phyloP scores from a whole-genome alignment of 495 filamentous ascomycete species.

The Achaetomiella virescens region DNA sequence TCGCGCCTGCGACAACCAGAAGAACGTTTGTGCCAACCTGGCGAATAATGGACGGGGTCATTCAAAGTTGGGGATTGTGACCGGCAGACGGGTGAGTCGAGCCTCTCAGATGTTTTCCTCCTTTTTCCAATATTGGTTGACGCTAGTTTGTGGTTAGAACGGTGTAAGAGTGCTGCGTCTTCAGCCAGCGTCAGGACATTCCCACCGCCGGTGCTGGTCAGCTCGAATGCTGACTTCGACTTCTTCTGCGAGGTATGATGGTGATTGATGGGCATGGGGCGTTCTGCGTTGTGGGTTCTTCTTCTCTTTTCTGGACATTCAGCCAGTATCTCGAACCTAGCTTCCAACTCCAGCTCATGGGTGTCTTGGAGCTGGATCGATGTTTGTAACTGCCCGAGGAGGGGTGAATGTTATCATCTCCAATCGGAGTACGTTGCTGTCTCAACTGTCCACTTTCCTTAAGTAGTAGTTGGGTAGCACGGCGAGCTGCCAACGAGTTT shows the following conservation, averaged over 20 bases:
- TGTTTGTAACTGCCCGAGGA: too few species aligned
- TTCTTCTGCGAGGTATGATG: slow-evolving; percentile 30
- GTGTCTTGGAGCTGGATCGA: too few species aligned
- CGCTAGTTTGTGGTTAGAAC: slow-evolving; percentile 17
- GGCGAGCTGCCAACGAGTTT: too few species aligned
- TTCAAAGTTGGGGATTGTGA: slow-evolving; percentile 35
- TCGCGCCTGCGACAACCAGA: slow-evolving; percentile 36
- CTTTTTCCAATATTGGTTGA: neutral
- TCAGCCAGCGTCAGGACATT: slow-evolving; percentile 24
- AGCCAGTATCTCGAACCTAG: too few species aligned
- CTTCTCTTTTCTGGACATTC: too few species aligned
- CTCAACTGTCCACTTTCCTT: too few species aligned
- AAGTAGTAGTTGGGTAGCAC: too few species aligned
- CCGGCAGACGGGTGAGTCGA: slow-evolving; percentile 31
- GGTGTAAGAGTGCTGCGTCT: slow-evolving; percentile 24
- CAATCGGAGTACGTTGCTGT: too few species aligned
- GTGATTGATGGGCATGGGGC: neutral
- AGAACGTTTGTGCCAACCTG: slow-evolving; percentile 33
- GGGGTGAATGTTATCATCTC: too few species aligned
- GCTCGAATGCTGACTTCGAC: slow-evolving; percentile 33
- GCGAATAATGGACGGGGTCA: slow-evolving; percentile 24
- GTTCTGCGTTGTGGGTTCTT: neutral
- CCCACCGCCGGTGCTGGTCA: slow-evolving; percentile 20
- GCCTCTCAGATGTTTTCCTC: neutral
- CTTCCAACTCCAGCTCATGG: too few species aligned